Percentiles rank a stretch among this genome's conserved stretches.
Evolutionary conservation across 108 stramenopile species (phyloP).

Genomic region (Licmophora abbreviata): DNA sequence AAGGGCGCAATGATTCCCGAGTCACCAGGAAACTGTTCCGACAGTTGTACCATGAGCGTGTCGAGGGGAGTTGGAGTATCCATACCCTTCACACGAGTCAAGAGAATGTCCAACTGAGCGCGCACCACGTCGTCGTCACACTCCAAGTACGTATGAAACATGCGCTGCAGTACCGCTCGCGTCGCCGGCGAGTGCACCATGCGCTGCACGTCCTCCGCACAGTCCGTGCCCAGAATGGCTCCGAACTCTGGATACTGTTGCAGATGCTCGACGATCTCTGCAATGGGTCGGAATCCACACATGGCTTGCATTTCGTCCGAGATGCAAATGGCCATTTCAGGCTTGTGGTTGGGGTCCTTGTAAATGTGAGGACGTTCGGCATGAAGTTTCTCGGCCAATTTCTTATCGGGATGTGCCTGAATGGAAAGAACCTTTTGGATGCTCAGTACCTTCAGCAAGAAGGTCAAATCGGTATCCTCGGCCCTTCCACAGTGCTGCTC

Average conservation of each 20-base stretch:
- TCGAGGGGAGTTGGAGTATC: constrained; percentile 31
- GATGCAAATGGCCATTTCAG: constrained; percentile 98
- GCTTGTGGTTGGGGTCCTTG: constrained; percentile 97
- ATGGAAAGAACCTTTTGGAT: constrained; percentile 79
- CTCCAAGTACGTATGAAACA: constrained; percentile 81
- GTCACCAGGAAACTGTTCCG: constrained; percentile 87
- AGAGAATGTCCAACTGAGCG: constrained; percentile 42
- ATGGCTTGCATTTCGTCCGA: constrained; percentile 92
- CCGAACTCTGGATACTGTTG: constrained; percentile 86
- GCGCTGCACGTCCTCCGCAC: constrained; percentile 5
- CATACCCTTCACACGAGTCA: constrained; percentile 23
- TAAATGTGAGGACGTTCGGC: constrained; percentile 75
- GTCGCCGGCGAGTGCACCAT: constrained; percentile 8
- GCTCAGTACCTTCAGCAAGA: constrained; percentile 82
- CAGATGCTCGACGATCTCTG: constrained; percentile 66
- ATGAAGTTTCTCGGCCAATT: constrained; percentile 76
- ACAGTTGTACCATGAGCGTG: constrained; percentile 48
- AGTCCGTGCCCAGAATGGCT: constrained; percentile 29
- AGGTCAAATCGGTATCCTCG: constrained; percentile 67
- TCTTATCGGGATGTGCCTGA: constrained; percentile 88
- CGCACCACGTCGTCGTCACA: constrained; percentile 41
- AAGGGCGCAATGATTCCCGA: constrained; percentile 86
- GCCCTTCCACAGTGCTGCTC: constrained; percentile 18
- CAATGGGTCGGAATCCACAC: constrained; percentile 90
- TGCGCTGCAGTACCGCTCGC: constrained; percentile 47